Percentiles rank a stretch among this genome's conserved stretches.
Evolutionary conservation across 352 stramenopile genomes (phyloP).

Genomic region (Globisporangium cederbergense): DNA sequence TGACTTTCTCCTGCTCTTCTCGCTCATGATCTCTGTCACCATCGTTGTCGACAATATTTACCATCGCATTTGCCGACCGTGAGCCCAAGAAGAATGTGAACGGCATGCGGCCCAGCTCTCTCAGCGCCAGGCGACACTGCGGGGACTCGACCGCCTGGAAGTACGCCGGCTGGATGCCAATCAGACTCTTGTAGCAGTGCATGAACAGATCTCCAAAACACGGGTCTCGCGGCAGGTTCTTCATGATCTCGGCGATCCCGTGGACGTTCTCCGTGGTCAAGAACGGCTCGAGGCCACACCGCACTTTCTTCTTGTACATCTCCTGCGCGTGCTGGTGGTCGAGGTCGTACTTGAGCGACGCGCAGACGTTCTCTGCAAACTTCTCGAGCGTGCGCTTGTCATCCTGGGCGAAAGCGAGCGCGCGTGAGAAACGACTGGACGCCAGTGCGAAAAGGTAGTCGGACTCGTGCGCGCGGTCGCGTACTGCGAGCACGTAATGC

Average conservation of each 20-base stretch:
- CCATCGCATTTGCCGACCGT: constrained; percentile 42
- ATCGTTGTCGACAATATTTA: constrained; percentile 39
- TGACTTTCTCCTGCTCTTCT: constrained; percentile 33
- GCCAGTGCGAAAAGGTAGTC: constrained; percentile 80
- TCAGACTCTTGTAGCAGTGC: constrained; percentile 53
- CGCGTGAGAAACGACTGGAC: constrained; percentile 55
- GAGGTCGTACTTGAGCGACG: constrained; percentile 77
- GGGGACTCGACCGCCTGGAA: constrained; percentile 51
- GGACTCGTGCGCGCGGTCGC: constrained; percentile 56
- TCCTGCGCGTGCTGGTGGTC: constrained; percentile 60
- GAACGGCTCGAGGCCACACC: constrained; percentile 54
- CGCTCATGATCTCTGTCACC: constrained; percentile 32
- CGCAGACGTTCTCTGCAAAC: constrained; percentile 79
- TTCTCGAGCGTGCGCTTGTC: constrained; percentile 63
- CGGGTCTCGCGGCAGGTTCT: constrained; percentile 65
- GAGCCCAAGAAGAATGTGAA: constrained; percentile 74
- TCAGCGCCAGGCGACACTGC: constrained; percentile 41
- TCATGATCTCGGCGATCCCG: constrained; percentile 79
- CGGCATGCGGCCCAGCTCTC: constrained; percentile 53
- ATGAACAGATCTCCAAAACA: constrained; percentile 81
- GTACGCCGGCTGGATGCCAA: constrained; percentile 50
- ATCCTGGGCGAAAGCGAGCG: constrained; percentile 57
- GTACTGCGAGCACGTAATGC: constrained; percentile 69
- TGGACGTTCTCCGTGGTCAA: constrained; percentile 59
- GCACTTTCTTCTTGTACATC: constrained; percentile 83